Base-by-base conservation (phyloP, 768 basidiomycete genomes). In the Obba rivulosa region DNA sequence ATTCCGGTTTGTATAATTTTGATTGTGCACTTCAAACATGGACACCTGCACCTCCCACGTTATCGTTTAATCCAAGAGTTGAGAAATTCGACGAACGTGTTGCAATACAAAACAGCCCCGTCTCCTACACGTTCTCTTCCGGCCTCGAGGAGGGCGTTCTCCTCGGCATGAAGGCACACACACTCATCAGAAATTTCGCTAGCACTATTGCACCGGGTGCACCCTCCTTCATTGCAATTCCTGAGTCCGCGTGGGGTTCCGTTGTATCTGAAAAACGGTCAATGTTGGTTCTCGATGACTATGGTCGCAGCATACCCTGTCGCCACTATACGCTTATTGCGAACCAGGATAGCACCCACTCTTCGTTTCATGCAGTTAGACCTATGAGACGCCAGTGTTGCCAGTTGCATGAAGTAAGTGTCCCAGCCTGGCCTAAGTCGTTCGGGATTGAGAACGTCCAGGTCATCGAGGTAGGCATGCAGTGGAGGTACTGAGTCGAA, bases 331-430 rank as follows among this genome's bases (percentile, higher is more conserved):
- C 88, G 79, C 53, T 86, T 82, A 48, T 88, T 84, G 0, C 90
- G 80, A 24, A 97, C 94, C 23, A 99, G 71, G 17, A 99, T 81
- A 0, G 94, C 94, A 8, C 96, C 96, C 0, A 99, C 96, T 2
- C 96, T 79, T 8, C 94, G 79, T 64, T 97, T 96, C 93, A 97
- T 96, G 63, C 94, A 96, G 61, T 96, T 96, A 3, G 92, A 93
- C 28, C 92, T 75, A 50, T 79, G 82, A 13, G 93, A 91, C 14
- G 93, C 93, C 34, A 97, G 76, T 16, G 86, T 85, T 13, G 95
- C 94, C 25, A 97, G 74, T 3, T 87, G 92, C 95, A 98, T 98
- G 65, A 98, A 98, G 66, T 98, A 98, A 0, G 84, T 81, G 63
- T 98, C 95, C 95, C 95, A 98, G 14, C 78, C 76, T 2, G 95